Conservation (phyloP, 2,329 filamentous ascomycete genomes). For the Aspergillus hortae region DNA sequence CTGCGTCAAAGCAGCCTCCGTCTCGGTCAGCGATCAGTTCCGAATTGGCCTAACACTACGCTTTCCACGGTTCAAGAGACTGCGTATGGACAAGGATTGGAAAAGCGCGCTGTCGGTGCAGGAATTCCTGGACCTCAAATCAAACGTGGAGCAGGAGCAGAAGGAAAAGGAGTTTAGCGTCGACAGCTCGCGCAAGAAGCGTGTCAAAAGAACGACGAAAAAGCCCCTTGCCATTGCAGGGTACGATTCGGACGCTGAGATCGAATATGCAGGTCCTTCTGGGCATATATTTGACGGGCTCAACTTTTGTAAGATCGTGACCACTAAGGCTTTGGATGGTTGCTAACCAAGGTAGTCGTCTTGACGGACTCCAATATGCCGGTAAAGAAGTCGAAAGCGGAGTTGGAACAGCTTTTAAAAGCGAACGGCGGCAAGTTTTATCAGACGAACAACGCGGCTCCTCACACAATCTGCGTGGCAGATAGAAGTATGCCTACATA, state of each 20-base stretch:
- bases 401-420: slow-evolving; percentile 79
- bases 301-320: slow-evolving; percentile 60
- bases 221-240: slow-evolving; percentile 74
- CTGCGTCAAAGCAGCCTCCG: slow-evolving; percentile 81
- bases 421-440: slow-evolving; percentile 75
- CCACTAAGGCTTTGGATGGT: background rate
- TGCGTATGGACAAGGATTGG: slow-evolving; percentile 84
- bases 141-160: slow-evolving; percentile 65
- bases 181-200: slow-evolving; percentile 62
- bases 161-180: slow-evolving; percentile 74
- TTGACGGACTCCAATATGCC: slow-evolving; percentile 71
- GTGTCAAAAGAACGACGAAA: slow-evolving; percentile 54
- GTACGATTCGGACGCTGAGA: slow-evolving; percentile 51
- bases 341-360: slow-evolving; percentile 46
- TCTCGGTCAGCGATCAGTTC: slow-evolving; percentile 73
- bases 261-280: slow-evolving; percentile 54
- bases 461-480: slow-evolving; percentile 68
- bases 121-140: slow-evolving; percentile 71
- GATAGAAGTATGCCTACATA: slow-evolving; percentile 62
- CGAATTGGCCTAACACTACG: slow-evolving; percentile 73
- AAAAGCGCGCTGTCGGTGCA: slow-evolving; percentile 71
- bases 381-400: slow-evolving; percentile 69
- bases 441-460: slow-evolving; percentile 64
- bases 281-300: slow-evolving; percentile 70
- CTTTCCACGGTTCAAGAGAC: slow-evolving; percentile 81